phyloP scores from a whole-genome alignment of 768 basidiomycete species.

The Lyophyllum atratum region DNA sequence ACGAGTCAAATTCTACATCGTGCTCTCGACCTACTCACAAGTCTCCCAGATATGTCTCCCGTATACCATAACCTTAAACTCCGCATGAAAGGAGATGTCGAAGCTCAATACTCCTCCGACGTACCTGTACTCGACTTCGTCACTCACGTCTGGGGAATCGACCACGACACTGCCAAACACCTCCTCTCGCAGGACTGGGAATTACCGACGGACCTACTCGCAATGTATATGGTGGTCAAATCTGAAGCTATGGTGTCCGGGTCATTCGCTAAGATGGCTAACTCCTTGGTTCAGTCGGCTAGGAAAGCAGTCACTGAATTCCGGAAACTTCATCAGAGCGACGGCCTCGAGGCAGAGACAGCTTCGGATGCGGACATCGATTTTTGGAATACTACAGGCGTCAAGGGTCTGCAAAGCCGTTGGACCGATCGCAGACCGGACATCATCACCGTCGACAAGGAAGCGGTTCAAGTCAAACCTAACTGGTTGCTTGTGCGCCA shows the following conservation, averaged over 20 bases:
- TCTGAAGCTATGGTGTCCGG: neutral
- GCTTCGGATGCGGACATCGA: neutral
- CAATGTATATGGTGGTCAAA: neutral
- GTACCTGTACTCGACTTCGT: neutral
- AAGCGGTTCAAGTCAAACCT: neutral
- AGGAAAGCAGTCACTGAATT: neutral
- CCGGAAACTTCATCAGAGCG: neutral
- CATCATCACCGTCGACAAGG: neutral
- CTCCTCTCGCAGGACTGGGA: neutral
- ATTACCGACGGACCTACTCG: neutral
- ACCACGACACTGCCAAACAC: neutral
- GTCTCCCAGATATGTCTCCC: neutral
- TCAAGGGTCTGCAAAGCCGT: neutral
- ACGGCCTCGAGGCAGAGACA: neutral
- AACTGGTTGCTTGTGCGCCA: neutral
- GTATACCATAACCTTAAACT: neutral
- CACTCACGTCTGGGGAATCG: neutral
- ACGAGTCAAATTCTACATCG: neutral
- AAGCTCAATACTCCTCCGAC: neutral
- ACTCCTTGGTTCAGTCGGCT: neutral
- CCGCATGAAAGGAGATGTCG: neutral
- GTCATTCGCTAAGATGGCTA: neutral
- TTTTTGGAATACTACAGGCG: neutral
- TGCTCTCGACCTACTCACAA: neutral
- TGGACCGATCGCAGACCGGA: neutral